Conservation (phyloP, 225 moss, liverwort and hornwort genomes). For the Thuidium tamariscinum region DNA sequence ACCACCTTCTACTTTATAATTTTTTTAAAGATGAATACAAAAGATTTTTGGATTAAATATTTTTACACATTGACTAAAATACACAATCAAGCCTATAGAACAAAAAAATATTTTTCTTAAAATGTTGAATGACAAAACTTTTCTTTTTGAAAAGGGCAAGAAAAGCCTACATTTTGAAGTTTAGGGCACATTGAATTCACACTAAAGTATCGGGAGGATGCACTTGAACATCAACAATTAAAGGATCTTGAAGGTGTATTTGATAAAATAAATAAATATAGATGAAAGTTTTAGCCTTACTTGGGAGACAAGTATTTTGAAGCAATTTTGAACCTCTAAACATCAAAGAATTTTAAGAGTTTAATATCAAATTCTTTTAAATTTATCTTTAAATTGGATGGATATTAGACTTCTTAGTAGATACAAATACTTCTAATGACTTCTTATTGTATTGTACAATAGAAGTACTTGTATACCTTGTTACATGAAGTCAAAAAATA, state of each 20-base stretch:
- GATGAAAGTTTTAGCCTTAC: too few relatives aligned
- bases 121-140: not conserved
- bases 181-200: not conserved
- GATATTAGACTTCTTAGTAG: not conserved
- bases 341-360: not conserved
- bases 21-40: not conserved
- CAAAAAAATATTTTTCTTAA: not conserved
- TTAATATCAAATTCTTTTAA: not conserved
- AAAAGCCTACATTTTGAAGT: not conserved
- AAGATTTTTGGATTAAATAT: accelerated
- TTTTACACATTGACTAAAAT: not conserved
- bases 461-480: not conserved
- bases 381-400: not conserved
- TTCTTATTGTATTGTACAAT: accelerated
- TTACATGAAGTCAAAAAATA: not conserved
- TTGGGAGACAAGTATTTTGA: not conserved
- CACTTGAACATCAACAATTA: too few relatives aligned
- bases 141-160: too few relatives aligned
- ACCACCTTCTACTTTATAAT: not conserved
- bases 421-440: too few relatives aligned
- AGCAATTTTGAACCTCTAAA: not conserved
- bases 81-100: not conserved
- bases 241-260: too few relatives aligned
- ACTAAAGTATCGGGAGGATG: not conserved
- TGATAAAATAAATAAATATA: too few relatives aligned